A percentile compares a stretch with the other conserved stretches of the same genome.
phyloP scores from a whole-genome alignment of 768 basidiomycete species.

The Arthromyces matolae region DNA sequence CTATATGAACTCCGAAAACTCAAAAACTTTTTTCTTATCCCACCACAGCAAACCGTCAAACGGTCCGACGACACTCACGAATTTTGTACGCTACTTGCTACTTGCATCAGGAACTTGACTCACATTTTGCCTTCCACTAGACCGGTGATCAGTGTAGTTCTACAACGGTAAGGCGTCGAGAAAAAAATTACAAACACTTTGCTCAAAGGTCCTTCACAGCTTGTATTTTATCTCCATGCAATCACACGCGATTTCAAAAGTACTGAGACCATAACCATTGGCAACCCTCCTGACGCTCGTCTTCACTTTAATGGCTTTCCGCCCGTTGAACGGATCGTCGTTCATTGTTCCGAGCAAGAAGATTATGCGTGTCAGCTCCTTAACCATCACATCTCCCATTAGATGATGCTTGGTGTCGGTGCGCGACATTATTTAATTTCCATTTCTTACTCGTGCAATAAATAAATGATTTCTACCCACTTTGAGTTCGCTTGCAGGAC shows the following conservation, averaged over 20 bases:
- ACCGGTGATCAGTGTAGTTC: conserved; percentile 28
- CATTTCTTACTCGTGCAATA: background rate
- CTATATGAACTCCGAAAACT: conserved; percentile 20
- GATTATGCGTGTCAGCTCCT: conserved; percentile 34
- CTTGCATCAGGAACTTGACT: background rate
- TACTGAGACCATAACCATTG: background rate
- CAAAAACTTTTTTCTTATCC: conserved; percentile 31
- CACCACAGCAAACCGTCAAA: conserved; percentile 89
- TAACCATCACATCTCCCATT: conserved; percentile 24
- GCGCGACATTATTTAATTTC: conserved; percentile 15
- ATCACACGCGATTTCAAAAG: conserved; percentile 13
- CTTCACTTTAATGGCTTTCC: conserved; percentile 86
- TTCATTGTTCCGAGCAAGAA: conserved; percentile 87
- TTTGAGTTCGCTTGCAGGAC: too few relatives aligned
- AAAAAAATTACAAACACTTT: background rate
- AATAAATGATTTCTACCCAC: conserved; percentile 4
- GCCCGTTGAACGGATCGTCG: conserved; percentile 60
- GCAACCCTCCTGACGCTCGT: conserved; percentile 38
- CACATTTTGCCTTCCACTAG: conserved; percentile 23
- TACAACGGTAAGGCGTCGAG: too few relatives aligned
- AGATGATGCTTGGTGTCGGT: conserved; percentile 21
- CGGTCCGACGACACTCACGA: conserved; percentile 93
- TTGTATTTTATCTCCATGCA: conserved; percentile 17
- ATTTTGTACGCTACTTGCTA: conserved; percentile 61
- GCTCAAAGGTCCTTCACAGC: conserved; percentile 7